Conservation (phyloP, 306 rosid species). For the Corylus americana region DNA sequence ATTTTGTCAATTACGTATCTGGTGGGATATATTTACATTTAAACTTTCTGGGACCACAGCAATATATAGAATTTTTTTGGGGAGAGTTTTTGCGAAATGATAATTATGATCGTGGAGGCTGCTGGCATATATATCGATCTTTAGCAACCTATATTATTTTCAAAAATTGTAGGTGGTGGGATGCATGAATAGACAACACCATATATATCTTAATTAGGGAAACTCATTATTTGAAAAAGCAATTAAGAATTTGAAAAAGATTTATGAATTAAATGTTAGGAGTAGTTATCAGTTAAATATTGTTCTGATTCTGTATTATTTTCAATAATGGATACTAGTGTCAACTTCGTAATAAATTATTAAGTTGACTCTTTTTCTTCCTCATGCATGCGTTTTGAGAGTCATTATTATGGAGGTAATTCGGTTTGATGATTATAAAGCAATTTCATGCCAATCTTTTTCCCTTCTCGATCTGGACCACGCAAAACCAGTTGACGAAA, state of each 20-base stretch:
- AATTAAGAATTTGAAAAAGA: no score
- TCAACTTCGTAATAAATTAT: neutral
- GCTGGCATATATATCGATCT: no score
- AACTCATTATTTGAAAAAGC: neutral
- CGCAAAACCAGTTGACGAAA: constrained; percentile 5
- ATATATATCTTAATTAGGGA: neutral
- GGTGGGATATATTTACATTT: no score
- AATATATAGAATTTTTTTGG: no score
- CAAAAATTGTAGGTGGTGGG: neutral
- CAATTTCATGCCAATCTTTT: neutral
- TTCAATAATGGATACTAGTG: neutral
- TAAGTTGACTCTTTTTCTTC: neutral
- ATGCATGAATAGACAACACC: neutral
- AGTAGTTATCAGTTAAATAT: no score
- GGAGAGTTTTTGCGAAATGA: no score
- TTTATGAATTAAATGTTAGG: no score
- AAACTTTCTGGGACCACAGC: no score
- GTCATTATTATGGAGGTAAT: neutral
- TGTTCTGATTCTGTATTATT: neutral
- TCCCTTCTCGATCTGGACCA: constrained; percentile 16
- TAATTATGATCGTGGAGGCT: no score
- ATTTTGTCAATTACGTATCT: no score
- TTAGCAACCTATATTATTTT: neutral
- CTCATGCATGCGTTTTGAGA: neutral
- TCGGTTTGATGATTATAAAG: neutral